Base-by-base conservation (phyloP, 306 rosid genomes). In the Medicago truncatula region DNA sequence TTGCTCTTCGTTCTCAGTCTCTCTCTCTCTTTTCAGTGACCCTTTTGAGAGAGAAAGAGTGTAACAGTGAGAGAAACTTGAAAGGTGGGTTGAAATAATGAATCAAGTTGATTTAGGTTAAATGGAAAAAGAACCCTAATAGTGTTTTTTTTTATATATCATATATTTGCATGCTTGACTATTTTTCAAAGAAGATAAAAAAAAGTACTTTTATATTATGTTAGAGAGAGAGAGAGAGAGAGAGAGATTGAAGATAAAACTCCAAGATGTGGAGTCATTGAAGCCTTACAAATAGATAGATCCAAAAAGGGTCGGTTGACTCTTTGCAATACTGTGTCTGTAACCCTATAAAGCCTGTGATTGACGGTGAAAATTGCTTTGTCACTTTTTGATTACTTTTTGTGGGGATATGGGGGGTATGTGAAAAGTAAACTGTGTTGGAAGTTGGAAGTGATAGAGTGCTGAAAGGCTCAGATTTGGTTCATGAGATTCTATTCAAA, bases 241-340 rank as follows among this genome's bases (percentile, higher is more conserved):
- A 36, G 46, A 53, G 25, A 49, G 28, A 16, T 23, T 41, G 76
- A 46, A 81, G 92, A 89, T 88, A 88, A 87, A 90, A 77, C 79
- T 76, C 44, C 63, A 83, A 58, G 65, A 87, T 89, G 99, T 95
- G 97, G 99, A 95, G 60, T 83, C 79, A 71, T 80, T 83, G 90
- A 92, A 92, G 88, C 99, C 99, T 87, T 90, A 90, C 96, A 90
- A 89, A 88, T 81, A 73, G 87, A 88, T 74, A 76, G 52, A 81
- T 83, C 93, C 99, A 92, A 92, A 95, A 86, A 83, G 91, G 87
- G 58, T 41, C 9, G 91, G 99, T 95, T 95, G 99, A 95, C 99
- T 94, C 86, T 88, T 46, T 4, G n/a, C 79, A 34, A 34, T 34
- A 20, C 74, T 7, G 74, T 78, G 57, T 56, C 5, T n/a, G 65